Base-by-base conservation (phyloP, 208 protist genomes). In the Phytomonas sp. region DNA sequence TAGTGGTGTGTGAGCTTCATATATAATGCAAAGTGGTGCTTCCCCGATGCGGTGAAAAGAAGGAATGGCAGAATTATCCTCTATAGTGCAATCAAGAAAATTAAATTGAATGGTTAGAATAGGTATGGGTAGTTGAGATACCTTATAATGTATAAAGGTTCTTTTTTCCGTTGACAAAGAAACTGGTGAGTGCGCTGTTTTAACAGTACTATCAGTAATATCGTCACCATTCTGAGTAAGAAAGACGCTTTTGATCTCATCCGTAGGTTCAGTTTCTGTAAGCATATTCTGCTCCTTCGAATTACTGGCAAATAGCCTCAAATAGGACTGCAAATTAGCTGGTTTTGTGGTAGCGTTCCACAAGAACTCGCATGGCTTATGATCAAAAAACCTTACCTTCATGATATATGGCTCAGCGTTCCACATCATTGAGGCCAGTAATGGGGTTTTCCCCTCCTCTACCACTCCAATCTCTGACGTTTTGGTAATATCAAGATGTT, bases 81-180 rank as follows among this genome's bases (percentile, higher is more conserved):
- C 61, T 64, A 34, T n/a, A 42, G 61, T 64, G 34, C 61, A 64
- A 4, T 64, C 14, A 64, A 12, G 19, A 23, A 64, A 64, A 64
- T 64, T 64, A 19, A 40, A 42, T 64, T 34, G 32, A 40, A 64
- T n/a, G 61, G 61, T 64, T 12, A 64, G 2, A 64, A 34, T 42
- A 2, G 32, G 61, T 64, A 64, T 64, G 19, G 32, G 11, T 16
- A 34, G 61, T 64, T 64, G 32, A 11, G 32, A 64, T 34, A 64
- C 19, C 16, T 42, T 64, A 40, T 64, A 42, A 10, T 12, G 37
- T n/a, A 73, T 33, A 56, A 66, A 4, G 37, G 7, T 23, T 23
- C 42, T 16, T n/a, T 14, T 52, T 52, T 52, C 12, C 12, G 42
- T n/a, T 52, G 42, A 52, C 16, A 52, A 52, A 52, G 3, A 52